These are phyloP conservation scores for Zalaria obscura DNA, from an alignment of 2,329 filamentous ascomycete genomes.

Conservation along the genomic window DNA sequence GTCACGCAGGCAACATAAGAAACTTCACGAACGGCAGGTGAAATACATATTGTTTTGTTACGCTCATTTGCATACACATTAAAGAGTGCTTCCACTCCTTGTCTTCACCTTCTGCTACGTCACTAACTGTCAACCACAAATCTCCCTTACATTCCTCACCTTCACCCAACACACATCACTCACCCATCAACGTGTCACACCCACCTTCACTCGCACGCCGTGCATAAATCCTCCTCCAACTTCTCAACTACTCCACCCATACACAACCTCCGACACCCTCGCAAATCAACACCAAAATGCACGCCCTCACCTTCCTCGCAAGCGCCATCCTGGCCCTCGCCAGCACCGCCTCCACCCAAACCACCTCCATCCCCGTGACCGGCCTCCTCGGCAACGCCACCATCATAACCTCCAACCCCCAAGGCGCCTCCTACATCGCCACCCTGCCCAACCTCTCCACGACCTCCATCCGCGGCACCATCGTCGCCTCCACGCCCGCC, in stretches of 20 bases:
- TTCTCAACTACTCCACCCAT: too few species aligned
- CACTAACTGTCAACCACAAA: too few species aligned
- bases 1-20: too few species aligned
- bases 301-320: conserved; percentile 1
- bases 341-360: conserved; percentile 3
- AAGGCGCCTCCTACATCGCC: conserved; percentile 24
- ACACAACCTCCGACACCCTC: too few species aligned
- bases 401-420: conserved; percentile 21
- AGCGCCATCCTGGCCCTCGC: conserved; percentile 2
- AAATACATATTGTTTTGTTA: too few species aligned
- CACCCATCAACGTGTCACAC: neutral
- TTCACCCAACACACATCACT: neutral
- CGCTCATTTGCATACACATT: too few species aligned
- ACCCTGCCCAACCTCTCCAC: conserved; percentile 19
- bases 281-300: conserved; percentile 1
- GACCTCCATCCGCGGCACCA: conserved; percentile 19
- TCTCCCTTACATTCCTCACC: neutral
- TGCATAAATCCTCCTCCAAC: too few species aligned
- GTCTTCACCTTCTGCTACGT: too few species aligned
- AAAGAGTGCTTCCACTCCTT: too few species aligned
- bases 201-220: neutral
- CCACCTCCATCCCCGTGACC: conserved; percentile 5
- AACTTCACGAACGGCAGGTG: too few species aligned
- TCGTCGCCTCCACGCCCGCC: conserved; percentile 17
- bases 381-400: conserved; percentile 14